A percentile compares a stretch with the other conserved stretches of the same genome.
phyloP scores from a whole-genome alignment of 345 rosid species.

The Pseudoturritis turrita region DNA sequence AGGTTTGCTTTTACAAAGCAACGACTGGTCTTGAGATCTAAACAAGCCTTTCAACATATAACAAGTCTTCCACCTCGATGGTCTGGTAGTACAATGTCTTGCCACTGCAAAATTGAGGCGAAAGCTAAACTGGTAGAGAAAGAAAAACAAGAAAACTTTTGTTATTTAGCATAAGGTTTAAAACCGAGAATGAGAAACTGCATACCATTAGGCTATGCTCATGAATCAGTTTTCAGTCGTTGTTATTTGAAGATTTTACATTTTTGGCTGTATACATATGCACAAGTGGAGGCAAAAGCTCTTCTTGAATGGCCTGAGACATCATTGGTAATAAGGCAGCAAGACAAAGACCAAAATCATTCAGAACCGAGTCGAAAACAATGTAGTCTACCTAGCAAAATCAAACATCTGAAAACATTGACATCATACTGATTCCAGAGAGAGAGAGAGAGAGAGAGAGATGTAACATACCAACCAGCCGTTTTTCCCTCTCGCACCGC shows the following conservation, averaged over 20 bases:
- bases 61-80: not conserved
- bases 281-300: conserved; percentile 70
- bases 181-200: not conserved
- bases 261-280: conserved; percentile 50
- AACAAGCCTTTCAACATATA: not conserved
- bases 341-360: not conserved
- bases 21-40: not conserved
- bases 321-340: conserved; percentile 1
- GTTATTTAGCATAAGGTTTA: conserved; percentile 20
- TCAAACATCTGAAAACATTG: not conserved
- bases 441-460: conserved; percentile 9
- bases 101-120: conserved; percentile 4
- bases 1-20: conserved; percentile 3
- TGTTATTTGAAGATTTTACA: conserved; percentile 32
- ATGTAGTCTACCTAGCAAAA: not conserved
- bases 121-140: conserved; percentile 13
- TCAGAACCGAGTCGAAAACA: not conserved
- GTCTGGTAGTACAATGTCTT: not conserved
- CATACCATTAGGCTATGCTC: conserved; percentile 25
- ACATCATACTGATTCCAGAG: not conserved
- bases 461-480: conserved; percentile 84
- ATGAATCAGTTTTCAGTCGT: conserved; percentile 29
- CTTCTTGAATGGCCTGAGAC: conserved; percentile 74
- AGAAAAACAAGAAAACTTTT: conserved; percentile 32
- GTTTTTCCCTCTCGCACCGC: conserved; percentile 77